A percentile compares a stretch with the other conserved stretches of the same genome.
Conservation (phyloP, 352 stramenopile genomes). For the Pythium sp. region DNA sequence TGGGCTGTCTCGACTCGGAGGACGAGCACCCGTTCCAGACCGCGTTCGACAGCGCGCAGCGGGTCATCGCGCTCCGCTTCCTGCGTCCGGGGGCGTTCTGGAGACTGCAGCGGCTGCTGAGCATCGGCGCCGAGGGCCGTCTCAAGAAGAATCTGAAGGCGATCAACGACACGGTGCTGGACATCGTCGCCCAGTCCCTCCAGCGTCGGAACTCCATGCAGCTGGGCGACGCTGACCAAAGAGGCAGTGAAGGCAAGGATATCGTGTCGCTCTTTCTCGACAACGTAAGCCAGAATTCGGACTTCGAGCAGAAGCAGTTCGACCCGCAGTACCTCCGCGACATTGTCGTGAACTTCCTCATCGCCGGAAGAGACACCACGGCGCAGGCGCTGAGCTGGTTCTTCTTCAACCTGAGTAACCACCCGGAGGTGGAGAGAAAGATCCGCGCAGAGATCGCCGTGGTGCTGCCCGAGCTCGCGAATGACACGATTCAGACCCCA, state of each 20-base stretch:
- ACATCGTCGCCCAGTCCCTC: constrained; percentile 35
- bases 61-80: constrained; percentile 30
- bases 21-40: constrained; percentile 50
- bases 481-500: background rate
- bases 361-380: constrained; percentile 76
- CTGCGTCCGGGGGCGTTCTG: constrained; percentile 34
- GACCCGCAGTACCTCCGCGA: constrained; percentile 50
- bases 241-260: background rate
- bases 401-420: constrained; percentile 42
- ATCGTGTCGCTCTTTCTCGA: constrained; percentile 29
- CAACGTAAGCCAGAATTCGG: background rate
- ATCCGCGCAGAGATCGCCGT: constrained; percentile 39
- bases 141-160: constrained; percentile 30
- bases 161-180: constrained; percentile 35
- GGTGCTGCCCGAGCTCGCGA: constrained; percentile 25
- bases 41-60: constrained; percentile 37
- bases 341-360: constrained; percentile 73
- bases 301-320: constrained; percentile 8
- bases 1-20: constrained; percentile 38
- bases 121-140: constrained; percentile 31
- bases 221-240: background rate
- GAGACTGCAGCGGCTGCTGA: constrained; percentile 35
- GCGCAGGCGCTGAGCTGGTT: constrained; percentile 68
- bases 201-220: background rate
- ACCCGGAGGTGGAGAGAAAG: constrained; percentile 47